These are phyloP conservation scores for Pyrenophora graminea DNA, from an alignment of 2,329 filamentous ascomycete genomes.

Conservation along the genomic window DNA sequence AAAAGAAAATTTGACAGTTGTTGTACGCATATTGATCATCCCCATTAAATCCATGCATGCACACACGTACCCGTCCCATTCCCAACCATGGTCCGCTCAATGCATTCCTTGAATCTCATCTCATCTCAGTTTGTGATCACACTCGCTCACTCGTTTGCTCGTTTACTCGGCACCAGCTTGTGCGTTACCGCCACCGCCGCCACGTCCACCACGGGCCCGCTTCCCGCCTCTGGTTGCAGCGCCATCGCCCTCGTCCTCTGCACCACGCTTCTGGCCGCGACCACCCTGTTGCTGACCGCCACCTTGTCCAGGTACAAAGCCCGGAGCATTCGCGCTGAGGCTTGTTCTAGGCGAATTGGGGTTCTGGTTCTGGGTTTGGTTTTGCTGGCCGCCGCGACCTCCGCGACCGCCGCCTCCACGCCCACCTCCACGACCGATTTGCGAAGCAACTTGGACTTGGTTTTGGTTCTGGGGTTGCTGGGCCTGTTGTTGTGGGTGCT, in stretches of 20 bases:
- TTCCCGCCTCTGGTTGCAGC: slow-evolving; percentile 35
- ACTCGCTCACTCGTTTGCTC: no score
- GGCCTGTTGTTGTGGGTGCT: not conserved
- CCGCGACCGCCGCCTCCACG: slow-evolving; percentile 30
- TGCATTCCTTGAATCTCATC: no score
- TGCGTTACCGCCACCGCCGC: slow-evolving; percentile 18
- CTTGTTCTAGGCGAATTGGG: slow-evolving; percentile 25
- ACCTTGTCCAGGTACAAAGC: slow-evolving; percentile 39
- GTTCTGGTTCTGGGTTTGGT: slow-evolving; percentile 22
- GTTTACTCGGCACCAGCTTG: slow-evolving; percentile 11
- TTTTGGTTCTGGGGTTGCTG: slow-evolving; percentile 4
- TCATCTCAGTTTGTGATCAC: no score
- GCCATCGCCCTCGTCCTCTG: slow-evolving; percentile 37
- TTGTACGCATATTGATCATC: not conserved
- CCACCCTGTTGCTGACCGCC: slow-evolving; percentile 17
- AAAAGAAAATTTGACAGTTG: not conserved
- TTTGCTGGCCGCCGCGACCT: slow-evolving; percentile 13
- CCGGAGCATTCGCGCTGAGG: slow-evolving; percentile 43
- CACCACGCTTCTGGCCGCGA: slow-evolving; percentile 41
- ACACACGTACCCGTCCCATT: no score
- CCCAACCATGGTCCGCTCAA: no score
- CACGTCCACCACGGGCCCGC: slow-evolving; percentile 32
- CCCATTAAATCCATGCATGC: not conserved
- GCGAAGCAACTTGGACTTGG: slow-evolving; percentile 20
- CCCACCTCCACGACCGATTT: slow-evolving; percentile 36